phyloP scores from a whole-genome alignment of 176 grass and related monocot species.

The Urochloa ruziziensis region DNA sequence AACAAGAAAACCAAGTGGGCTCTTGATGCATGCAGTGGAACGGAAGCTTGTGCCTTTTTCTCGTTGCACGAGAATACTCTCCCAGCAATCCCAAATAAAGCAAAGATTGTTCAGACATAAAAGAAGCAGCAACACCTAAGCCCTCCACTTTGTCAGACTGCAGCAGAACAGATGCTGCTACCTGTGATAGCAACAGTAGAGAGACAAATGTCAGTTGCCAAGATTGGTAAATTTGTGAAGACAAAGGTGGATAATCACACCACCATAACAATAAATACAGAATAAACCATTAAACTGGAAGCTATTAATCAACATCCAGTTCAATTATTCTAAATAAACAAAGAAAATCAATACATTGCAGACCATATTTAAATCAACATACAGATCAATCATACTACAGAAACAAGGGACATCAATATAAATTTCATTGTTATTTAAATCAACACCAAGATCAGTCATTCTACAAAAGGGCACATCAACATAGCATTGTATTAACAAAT shows the following conservation, averaged over 20 bases:
- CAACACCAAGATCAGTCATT: no score
- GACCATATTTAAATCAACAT: neutral
- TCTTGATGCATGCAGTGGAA: constrained; percentile 45
- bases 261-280: no score
- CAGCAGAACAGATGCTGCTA: constrained; percentile 21
- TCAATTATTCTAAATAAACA: no score
- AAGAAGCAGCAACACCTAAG: constrained; percentile 45
- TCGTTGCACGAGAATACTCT: constrained; percentile 48
- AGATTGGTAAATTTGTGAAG: neutral
- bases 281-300: no score
- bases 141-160: constrained; percentile 46
- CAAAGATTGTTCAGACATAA: constrained; percentile 57
- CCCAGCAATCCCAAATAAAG: constrained; percentile 58
- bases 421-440: no score
- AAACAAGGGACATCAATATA: neutral
- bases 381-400: neutral
- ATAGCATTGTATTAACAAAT: no score
- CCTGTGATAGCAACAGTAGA: constrained; percentile 16
- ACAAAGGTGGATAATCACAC: no score
- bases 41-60: constrained; percentile 42
- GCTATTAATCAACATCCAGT: no score
- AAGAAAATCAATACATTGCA: no score
- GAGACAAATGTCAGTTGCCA: neutral
- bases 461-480: no score
- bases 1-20: constrained; percentile 25